These are phyloP conservation scores for Phalaenopsis equestris DNA, from an alignment of 106 monocot genomes.

Conservation along the genomic window DNA sequence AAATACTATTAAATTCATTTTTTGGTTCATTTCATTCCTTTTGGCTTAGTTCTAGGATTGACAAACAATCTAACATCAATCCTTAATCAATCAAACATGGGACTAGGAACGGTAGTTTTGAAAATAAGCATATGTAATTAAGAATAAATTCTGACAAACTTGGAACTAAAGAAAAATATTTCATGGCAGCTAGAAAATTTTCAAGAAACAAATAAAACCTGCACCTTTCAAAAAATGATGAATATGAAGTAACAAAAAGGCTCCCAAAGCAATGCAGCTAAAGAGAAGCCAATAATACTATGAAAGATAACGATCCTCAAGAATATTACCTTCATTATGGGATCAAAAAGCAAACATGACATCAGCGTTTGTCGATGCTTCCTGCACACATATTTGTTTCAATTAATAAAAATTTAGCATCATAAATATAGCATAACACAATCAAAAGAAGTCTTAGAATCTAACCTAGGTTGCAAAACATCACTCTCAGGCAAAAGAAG, in stretches of 20 bases:
- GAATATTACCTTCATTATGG: conserved; percentile 65
- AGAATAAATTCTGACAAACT: background rate
- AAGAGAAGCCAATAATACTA: background rate
- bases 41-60: background rate
- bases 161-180: background rate
- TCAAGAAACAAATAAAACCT: background rate
- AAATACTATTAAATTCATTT: background rate
- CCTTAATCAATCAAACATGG: background rate
- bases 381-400: conserved; percentile 30
- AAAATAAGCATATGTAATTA: background rate
- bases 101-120: background rate
- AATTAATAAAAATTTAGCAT: background rate
- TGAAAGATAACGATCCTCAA: background rate
- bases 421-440: conserved; percentile 1
- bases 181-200: background rate
- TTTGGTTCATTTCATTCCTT: background rate
- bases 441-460: background rate
- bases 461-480: conserved; percentile 67
- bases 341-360: conserved; percentile 91
- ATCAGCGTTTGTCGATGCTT: conserved; percentile 67
- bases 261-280: background rate
- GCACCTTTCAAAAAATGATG: background rate
- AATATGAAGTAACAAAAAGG: background rate
- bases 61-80: background rate
- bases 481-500: conserved; percentile 82